Evolutionary conservation across 2,329 filamentous ascomycete genomes (phyloP), one percentile per base, ranked within the genome.

Genomic region (Elsinoe australis): DNA sequence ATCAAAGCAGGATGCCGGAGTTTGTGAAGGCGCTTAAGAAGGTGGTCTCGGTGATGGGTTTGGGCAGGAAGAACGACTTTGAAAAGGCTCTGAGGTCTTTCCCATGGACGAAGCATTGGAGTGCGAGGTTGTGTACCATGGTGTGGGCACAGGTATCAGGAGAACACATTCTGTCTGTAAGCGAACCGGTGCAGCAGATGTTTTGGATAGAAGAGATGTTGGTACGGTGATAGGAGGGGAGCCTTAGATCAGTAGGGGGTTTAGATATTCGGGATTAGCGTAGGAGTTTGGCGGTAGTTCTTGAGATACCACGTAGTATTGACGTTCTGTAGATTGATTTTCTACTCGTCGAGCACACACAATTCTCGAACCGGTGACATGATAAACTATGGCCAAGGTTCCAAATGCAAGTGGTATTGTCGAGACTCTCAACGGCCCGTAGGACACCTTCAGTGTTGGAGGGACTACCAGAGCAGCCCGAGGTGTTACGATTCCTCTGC

Each of bases 151-250:
- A 32, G 39, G 17, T 44, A 4, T 31, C 24, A 3, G 39, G 39
- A 5, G 26, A 32, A 17, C 4, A 2, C 10, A 17, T 31, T 5
- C 10, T 18, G 17, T 1, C n/a, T n/a, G 10, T 12, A 8, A 6
- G 14, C 5, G 39, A 44, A 7, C n/a, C 14, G 4, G 14, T 15
- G 39, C 10, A 42, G 39, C 39, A 32, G 39, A 31, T 32, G 28
- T 44, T 44, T 32, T 44, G 39, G 39, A 44, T 44, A 14, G 39
- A 44, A 26, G 39, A 44, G 28, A 44, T 44, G 39, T 24, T 15
- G 12, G 39, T 44, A 4, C 7, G 26, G 14, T 44, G 31, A n/a
- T n/a, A n/a, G n/a, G 26, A n/a, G 8, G 14, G 2, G 15, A 15
- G 39, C 21, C 8, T 5, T 21, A 24, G 3, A 38, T 21, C 12